Conservation (phyloP, 2,329 filamentous ascomycete genomes). For the Alternaria panax region DNA sequence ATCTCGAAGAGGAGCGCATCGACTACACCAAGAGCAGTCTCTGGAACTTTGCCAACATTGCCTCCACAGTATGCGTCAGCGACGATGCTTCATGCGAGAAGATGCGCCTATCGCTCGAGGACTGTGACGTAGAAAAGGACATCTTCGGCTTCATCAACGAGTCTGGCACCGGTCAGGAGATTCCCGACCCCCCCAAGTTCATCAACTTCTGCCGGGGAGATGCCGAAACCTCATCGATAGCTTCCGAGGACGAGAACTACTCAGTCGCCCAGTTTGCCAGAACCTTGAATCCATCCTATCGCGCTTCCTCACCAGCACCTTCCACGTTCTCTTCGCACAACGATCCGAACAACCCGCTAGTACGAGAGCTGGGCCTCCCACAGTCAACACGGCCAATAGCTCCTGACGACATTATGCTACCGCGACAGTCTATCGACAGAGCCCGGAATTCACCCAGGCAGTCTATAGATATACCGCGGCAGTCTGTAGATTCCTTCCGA, state of each 20-base stretch:
- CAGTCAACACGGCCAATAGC: constrained; percentile 41
- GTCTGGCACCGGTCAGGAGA: constrained; percentile 91
- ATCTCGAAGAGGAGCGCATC: constrained; percentile 93
- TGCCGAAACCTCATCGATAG: constrained; percentile 79
- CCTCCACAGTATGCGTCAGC: constrained; percentile 96
- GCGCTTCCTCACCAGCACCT: constrained; percentile 94
- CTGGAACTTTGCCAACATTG: constrained; percentile 97
- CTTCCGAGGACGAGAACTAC: constrained; percentile 86
- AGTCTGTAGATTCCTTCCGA: constrained; percentile 5
- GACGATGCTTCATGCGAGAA: constrained; percentile 95
- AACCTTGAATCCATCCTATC: constrained; percentile 93
- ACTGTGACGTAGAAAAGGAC: constrained; percentile 96
- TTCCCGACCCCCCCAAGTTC: constrained; percentile 94
- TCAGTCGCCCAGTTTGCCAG: constrained; percentile 95
- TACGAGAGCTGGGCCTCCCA: constrained; percentile 70
- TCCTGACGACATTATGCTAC: constrained; percentile 35
- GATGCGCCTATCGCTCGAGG: constrained; percentile 88
- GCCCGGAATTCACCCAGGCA: neutral
- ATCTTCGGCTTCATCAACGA: constrained; percentile 89
- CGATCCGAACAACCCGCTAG: constrained; percentile 78
- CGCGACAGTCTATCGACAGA: constrained; percentile 22
- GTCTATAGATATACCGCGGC: constrained; percentile 7
- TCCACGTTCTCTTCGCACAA: constrained; percentile 93
- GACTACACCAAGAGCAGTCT: constrained; percentile 98
- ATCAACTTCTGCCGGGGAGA: constrained; percentile 98